Conservation (phyloP, 192 early-diverging fungal genomes). For the Coemansia erecta region DNA sequence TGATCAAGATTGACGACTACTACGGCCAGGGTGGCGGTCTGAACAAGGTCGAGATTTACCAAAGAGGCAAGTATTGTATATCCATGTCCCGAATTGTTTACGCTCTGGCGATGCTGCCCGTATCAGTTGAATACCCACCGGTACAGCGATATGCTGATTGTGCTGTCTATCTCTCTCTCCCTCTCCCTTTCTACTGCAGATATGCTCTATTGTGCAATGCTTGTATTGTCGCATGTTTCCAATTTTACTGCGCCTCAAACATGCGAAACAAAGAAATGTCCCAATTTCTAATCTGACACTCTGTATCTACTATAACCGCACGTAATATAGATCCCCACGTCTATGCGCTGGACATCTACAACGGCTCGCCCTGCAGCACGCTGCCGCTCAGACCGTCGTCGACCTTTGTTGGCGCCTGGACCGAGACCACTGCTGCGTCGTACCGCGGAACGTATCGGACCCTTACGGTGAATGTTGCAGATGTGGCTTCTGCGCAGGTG, state of each 20-base stretch:
- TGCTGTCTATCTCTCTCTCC: too few relatives aligned
- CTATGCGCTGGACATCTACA: conserved; percentile 38
- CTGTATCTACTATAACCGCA: neutral
- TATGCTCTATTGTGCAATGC: neutral
- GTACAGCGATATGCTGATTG: too few relatives aligned
- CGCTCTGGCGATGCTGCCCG: too few relatives aligned
- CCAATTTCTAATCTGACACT: neutral
- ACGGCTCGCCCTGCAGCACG: conserved; percentile 34
- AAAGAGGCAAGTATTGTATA: conserved; percentile 37
- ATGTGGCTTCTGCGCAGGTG: conserved; percentile 16
- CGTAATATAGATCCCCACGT: conserved; percentile 33
- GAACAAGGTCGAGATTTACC: conserved; percentile 51
- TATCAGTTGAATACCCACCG: too few relatives aligned
- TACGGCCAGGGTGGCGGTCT: conserved; percentile 56
- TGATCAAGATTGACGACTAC: conserved; percentile 59
- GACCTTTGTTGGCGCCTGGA: conserved; percentile 31
- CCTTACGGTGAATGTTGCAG: conserved; percentile 23
- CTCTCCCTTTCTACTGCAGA: too few relatives aligned
- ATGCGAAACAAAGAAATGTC: too few relatives aligned
- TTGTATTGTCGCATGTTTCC: neutral
- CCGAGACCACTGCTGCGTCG: conserved; percentile 27
- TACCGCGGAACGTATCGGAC: conserved; percentile 36
- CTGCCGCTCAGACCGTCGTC: conserved; percentile 25
- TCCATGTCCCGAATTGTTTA: neutral
- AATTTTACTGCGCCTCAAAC: too few relatives aligned